Base-by-base conservation (phyloP, 768 basidiomycete species). In the Termitomyces sp. region DNA sequence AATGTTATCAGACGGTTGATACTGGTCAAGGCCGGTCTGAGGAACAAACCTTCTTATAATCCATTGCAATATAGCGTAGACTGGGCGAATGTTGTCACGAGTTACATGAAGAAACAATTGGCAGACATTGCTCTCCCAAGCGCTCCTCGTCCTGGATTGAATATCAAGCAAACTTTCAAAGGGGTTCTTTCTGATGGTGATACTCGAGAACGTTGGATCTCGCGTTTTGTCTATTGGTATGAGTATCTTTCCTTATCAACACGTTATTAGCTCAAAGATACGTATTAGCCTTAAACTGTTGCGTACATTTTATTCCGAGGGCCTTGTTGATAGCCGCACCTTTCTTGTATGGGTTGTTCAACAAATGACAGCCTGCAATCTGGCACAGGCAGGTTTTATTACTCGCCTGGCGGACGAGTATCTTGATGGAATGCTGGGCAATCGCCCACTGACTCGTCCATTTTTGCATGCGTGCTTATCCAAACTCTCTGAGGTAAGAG, bases 131-230 rank as follows among this genome's bases (percentile, higher is more conserved):
- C 82, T 11, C 74, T 94, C 27, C 91, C 92, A 2, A 89, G 84
- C 64, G 84, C 89, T 27, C 88, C 89, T 16, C 79, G 90, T 37
- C 81, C 80, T 11, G 87, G 86, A 8, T 68, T 91, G 50, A 90
- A 89, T 61, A 89, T 93, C 65, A 93, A 91, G 63, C 86, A 87
- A 57, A 86, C 85, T 0, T 94, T 94, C 70, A 92, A 90, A 66
- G 86, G 89, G 3, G 84, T 92, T 4, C 73, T 94, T 14, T 79
- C 85, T 3, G 92, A 94, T 47, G 62, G 72, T 0, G 87, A 91
- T 23, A 75, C 81, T 14, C 80, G 90, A 30, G 84, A 88, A 54
- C 78, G 78, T 57, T 94, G 91, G 91, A 78, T 88, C 58, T 84
- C 83, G 4, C 84, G 87, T 30, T 94, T 92, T 61, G 77, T 79